Evolutionary conservation across 768 basidiomycete genomes (phyloP).

Genomic region (Lentinula raphanica): DNA sequence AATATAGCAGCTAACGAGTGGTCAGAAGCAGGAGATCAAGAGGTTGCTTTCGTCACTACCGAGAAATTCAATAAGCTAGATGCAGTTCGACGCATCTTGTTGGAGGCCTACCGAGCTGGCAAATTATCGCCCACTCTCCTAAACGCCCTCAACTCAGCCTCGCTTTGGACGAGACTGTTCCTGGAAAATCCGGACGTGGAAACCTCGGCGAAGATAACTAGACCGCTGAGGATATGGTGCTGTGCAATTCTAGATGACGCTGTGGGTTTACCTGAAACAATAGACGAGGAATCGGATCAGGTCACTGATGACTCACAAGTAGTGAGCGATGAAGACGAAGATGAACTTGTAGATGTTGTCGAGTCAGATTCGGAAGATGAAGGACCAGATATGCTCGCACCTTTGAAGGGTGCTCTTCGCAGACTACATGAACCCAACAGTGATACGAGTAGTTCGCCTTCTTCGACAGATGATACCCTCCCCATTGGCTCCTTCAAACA

Average conservation of each 20-base stretch:
- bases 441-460: constrained; percentile 27
- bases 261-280: constrained; percentile 48
- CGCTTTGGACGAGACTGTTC: constrained; percentile 69
- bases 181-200: constrained; percentile 76
- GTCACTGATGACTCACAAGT: constrained; percentile 9
- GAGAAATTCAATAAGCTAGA: constrained; percentile 22
- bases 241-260: constrained; percentile 67
- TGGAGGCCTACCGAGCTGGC: constrained; percentile 61
- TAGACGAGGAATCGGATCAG: constrained; percentile 15
- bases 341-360: constrained; percentile 66
- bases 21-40: not conserved
- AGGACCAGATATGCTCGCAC: constrained; percentile 54
- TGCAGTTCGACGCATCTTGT: constrained; percentile 44
- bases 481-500: constrained; percentile 14
- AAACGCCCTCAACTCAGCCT: constrained; percentile 56
- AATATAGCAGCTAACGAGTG: not conserved
- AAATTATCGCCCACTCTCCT: constrained; percentile 49
- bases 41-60: not conserved
- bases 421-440: constrained; percentile 44
- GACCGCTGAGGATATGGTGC: constrained; percentile 58
- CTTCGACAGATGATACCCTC: constrained; percentile 25
- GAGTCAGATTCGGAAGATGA: constrained; percentile 54
- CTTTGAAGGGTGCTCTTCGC: constrained; percentile 61
- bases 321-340: constrained; percentile 22
- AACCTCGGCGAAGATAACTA: constrained; percentile 56